Base-by-base conservation (phyloP, 495 filamentous ascomycete species). In the Cercophora sp. region DNA sequence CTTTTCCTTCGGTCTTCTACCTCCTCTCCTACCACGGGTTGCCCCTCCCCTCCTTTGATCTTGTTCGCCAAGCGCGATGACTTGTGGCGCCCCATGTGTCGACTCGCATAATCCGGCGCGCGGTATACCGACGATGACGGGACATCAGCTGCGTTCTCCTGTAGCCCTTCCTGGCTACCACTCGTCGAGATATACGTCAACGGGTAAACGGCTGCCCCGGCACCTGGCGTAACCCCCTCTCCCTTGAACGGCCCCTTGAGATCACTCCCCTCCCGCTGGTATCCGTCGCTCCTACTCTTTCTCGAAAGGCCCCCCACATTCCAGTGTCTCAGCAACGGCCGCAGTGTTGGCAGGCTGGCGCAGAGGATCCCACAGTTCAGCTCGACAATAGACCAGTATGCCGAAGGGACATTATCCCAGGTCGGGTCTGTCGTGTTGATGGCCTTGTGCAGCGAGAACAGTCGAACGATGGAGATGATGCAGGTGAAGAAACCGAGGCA, bases 371-470 rank as follows among this genome's bases (percentile, higher is more conserved):
- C 63, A 25, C 60, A 58, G 49, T 66, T 66, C 32, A 56, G 52
- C 60, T 70, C 67, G 45, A 61, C 52, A 22, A 63, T 56, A 15
- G 63, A 66, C 67, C 65, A 68, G 11, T 56, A 42, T 1, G 61
- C 46, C 31, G 52, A 46, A 11, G 32, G 24, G 8, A 56, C 55
- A 16, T 63, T 58, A 35, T 60, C 57, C 61, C 61, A 63, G n/a
- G 34, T 56, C n/a, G 52, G 52, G 42, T 63, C 61, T 5, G 16
- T 34, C 8, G 52, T 52, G 11, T 22, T 48, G 16, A 40, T 48
- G 11, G 57, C 51, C 19, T 20, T 43, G 22, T 31, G 47, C 10
- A 63, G 54, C 10, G 57, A 49, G 25, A 62, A 50, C 11, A 70
- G 51, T 8, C 67, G 62, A 29, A 64, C 55, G 47, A 65, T 51